Conservation (phyloP, 2,329 filamentous ascomycete genomes). For the Elsinoe ampelina region DNA sequence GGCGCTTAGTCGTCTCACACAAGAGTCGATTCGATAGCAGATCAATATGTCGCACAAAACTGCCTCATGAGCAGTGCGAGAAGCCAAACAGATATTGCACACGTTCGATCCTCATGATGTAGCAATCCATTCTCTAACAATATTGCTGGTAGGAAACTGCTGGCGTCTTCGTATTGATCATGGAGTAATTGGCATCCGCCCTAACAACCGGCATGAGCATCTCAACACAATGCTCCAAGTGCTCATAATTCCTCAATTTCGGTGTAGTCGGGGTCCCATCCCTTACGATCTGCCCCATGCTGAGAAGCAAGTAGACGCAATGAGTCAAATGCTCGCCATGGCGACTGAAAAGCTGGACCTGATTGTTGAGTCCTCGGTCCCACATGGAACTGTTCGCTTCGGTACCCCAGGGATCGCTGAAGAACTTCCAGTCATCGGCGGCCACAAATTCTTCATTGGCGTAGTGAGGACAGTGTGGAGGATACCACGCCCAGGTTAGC, state of each 20-base stretch:
- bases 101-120: background rate
- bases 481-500: conserved; percentile 3
- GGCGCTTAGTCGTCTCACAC: background rate
- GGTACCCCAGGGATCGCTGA: background rate
- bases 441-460: background rate
- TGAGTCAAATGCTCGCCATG: conserved; percentile 3
- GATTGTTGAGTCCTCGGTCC: background rate
- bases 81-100: background rate
- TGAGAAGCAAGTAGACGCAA: background rate
- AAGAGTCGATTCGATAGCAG: background rate
- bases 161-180: conserved; percentile 4
- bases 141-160: background rate
- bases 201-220: background rate
- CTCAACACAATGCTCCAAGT: conserved; percentile 1
- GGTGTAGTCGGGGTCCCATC: background rate
- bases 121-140: background rate
- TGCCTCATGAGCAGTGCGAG: background rate
- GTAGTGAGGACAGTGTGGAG: background rate
- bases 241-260: conserved; percentile 1
- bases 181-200: background rate
- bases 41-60: background rate
- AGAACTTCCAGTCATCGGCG: conserved; percentile 2
- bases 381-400: background rate
- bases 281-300: background rate
- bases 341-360: conserved; percentile 3